Conservation (phyloP, 441 rosid species). For the Euphorbia corollata region DNA sequence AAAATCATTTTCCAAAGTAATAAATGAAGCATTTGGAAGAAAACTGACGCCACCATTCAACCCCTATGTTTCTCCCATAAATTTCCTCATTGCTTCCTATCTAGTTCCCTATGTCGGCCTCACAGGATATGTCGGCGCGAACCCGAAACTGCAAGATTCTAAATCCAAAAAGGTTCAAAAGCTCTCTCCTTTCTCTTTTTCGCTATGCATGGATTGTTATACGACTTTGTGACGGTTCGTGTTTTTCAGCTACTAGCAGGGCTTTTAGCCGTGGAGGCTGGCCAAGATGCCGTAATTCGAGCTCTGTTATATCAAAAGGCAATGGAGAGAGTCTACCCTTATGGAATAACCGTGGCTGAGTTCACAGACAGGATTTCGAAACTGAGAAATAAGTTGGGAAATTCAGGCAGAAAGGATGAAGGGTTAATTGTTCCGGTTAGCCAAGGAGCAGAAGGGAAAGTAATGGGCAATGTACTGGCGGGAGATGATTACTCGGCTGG, state of each 20-base stretch:
- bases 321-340: conserved; percentile 36
- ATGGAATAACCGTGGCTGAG: conserved; percentile 47
- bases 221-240: not conserved
- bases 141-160: conserved; percentile 40
- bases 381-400: conserved; percentile 55
- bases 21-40: conserved; percentile 52
- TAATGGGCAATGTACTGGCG: conserved; percentile 52
- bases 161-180: conserved; percentile 39
- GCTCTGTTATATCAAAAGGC: conserved; percentile 44
- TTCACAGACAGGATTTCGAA: conserved; percentile 54
- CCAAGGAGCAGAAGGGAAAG: conserved; percentile 45
- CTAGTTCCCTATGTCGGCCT: conserved; percentile 74
- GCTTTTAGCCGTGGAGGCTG: conserved; percentile 71
- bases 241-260: conserved; percentile 60
- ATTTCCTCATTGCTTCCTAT: conserved; percentile 74
- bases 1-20: conserved; percentile 43
- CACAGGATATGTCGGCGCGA: conserved; percentile 81
- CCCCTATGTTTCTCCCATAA: conserved; percentile 50
- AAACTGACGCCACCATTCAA: conserved; percentile 59
- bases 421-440: conserved; percentile 41
- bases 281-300: conserved; percentile 78
- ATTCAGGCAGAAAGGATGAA: conserved; percentile 53
- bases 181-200: not conserved
- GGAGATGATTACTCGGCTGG: conserved; percentile 49
- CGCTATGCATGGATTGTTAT: not conserved